These are phyloP conservation scores for Cyphellophora attinorum DNA, from an alignment of 2,329 filamentous ascomycete species.

Conservation along the genomic window DNA sequence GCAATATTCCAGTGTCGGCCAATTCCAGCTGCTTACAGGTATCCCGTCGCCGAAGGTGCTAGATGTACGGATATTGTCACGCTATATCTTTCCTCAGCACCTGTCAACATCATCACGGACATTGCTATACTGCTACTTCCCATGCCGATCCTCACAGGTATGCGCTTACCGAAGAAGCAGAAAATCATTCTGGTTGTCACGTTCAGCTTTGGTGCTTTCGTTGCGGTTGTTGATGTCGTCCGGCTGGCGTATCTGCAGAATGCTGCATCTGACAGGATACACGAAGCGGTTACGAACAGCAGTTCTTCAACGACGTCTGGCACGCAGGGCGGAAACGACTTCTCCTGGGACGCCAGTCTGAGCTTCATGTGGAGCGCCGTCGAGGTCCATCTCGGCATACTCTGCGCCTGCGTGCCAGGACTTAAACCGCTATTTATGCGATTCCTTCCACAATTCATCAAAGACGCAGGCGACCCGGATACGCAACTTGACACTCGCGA, in stretches of 20 bases:
- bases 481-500: conserved; percentile 4
- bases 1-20: conserved; percentile 83
- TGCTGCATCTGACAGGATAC: conserved; percentile 44
- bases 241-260: conserved; percentile 83
- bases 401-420: conserved; percentile 85
- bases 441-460: conserved; percentile 47
- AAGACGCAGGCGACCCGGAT: conserved; percentile 33
- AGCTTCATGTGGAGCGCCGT: conserved; percentile 91
- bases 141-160: conserved; percentile 76
- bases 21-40: conserved; percentile 56
- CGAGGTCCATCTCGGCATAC: conserved; percentile 83
- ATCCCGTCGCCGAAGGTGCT: conserved; percentile 34
- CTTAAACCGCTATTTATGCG: conserved; percentile 73
- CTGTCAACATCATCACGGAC: conserved; percentile 87
- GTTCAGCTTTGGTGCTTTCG: conserved; percentile 79
- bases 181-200: conserved; percentile 81
- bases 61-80: conserved; percentile 54
- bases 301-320: conserved; percentile 8
- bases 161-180: conserved; percentile 75
- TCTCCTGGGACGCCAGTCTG: conserved; percentile 66
- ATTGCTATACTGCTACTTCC: conserved; percentile 78
- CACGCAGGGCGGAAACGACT: conserved; percentile 30
- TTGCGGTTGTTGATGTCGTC: conserved; percentile 78
- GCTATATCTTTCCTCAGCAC: conserved; percentile 64
- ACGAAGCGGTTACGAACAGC: conserved; percentile 27